phyloP scores from a whole-genome alignment of 371 early-diverging fungal genomes.

The Batkoa obscura region DNA sequence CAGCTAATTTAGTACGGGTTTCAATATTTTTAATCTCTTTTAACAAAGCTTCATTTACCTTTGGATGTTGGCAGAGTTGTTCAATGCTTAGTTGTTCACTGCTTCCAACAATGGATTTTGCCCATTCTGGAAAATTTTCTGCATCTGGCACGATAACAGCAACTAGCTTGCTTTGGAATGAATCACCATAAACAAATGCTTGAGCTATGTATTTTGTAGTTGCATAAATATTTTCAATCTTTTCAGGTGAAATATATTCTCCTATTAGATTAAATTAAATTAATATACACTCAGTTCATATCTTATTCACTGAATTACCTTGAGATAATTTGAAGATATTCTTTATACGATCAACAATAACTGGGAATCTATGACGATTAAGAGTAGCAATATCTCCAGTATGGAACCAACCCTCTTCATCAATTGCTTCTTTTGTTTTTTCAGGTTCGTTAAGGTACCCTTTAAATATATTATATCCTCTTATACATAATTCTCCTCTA shows the following conservation, averaged over 20 bases:
- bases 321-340: constrained; percentile 87
- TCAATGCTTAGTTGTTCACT: constrained; percentile 3
- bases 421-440: constrained; percentile 61
- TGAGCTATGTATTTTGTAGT: constrained; percentile 19
- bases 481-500: constrained; percentile 81
- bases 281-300: no score
- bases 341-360: constrained; percentile 91
- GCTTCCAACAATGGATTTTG: constrained; percentile 7
- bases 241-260: constrained; percentile 97
- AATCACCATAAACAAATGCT: constrained; percentile 73
- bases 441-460: constrained; percentile 74
- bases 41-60: constrained; percentile 28
- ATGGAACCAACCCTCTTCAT: constrained; percentile 78
- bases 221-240: constrained; percentile 23
- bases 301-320: no score
- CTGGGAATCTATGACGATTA: constrained; percentile 27
- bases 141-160: constrained; percentile 70
- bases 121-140: constrained; percentile 24
- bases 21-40: background rate
- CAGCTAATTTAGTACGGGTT: constrained; percentile 20
- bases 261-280: no score
- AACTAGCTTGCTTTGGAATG: constrained; percentile 53
- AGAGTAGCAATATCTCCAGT: constrained; percentile 81
- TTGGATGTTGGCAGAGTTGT: constrained; percentile 24
- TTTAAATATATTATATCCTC: constrained; percentile 59